These are phyloP conservation scores for Nannizziopsis arthrosporioides DNA, from an alignment of 2,329 filamentous ascomycete genomes.

Conservation along the genomic window DNA sequence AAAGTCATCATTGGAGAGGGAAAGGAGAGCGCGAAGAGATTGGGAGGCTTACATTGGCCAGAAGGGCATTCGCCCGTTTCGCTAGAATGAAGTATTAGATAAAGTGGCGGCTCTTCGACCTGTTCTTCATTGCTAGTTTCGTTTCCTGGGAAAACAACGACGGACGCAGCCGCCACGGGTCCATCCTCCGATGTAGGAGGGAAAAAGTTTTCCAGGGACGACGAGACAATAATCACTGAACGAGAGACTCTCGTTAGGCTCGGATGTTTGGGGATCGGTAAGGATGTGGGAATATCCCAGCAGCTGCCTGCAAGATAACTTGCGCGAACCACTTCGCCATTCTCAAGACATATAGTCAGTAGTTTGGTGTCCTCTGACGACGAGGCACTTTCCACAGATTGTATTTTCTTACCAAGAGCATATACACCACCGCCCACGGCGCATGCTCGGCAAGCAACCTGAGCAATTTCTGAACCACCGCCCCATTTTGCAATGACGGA, in stretches of 20 bases:
- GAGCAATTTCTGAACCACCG: conserved; percentile 73
- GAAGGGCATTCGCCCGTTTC: conserved; percentile 84
- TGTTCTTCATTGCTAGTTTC: conserved; percentile 19
- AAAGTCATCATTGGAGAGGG: conserved; percentile 63
- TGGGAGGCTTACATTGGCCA: conserved; percentile 69
- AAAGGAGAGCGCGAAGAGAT: conserved; percentile 11
- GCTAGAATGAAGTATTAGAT: conserved; percentile 64
- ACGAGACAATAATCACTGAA: conserved; percentile 58
- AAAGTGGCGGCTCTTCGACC: conserved; percentile 38
- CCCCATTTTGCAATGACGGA: conserved; percentile 90
- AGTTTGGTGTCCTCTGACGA: conserved; percentile 14
- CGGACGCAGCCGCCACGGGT: conserved; percentile 58
- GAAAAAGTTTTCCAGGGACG: conserved; percentile 56
- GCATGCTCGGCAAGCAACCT: conserved; percentile 80
- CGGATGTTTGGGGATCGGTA: conserved; percentile 8
- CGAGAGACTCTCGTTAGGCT: conserved; percentile 40
- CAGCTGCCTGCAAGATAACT: conserved; percentile 28
- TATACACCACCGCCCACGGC: conserved; percentile 88
- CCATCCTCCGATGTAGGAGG: conserved; percentile 60
- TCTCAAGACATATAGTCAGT: conserved; percentile 25
- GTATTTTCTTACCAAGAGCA: conserved; percentile 63
- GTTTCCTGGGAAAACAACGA: conserved; percentile 32
- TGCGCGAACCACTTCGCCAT: conserved; percentile 29
- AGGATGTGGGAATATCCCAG: conserved; percentile 27
- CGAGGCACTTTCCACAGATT: conserved; percentile 17